Evolutionary conservation across 163 green algal genomes (phyloP), one percentile per base, ranked within the genome.

Genomic region (Scenedesmus sp.): DNA sequence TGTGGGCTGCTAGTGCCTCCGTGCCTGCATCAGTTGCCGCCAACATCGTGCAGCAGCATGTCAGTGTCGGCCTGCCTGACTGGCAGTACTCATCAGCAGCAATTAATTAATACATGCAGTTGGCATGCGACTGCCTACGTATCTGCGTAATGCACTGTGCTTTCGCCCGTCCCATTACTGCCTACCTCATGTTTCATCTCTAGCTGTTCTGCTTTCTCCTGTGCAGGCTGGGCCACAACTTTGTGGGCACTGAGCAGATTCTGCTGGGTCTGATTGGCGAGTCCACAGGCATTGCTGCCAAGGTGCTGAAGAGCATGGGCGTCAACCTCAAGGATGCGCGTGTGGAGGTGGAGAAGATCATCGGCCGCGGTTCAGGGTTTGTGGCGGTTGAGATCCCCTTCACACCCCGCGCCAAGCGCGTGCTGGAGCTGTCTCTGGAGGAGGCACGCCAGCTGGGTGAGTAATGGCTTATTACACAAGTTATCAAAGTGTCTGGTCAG

Each of bases 381-480:
- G 98, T 99, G 16, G 98, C 98, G 7, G 98, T 99, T 30, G 98
- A 99, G 93, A 99, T 99, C 90, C 98, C 98, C 26, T 99, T 99
- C 95, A 99, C 98, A 1, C 98, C 98, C 2, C 95, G 98, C 43
- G 98, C 98, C n/a, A 99, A 99, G 97, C 97, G 98, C 33, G 98
- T 99, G 68, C 94, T 99, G 93, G 98, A 99, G 94, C 97, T 99
- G 78, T 98, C 97, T 2, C 92, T 99, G 81, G 98, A 99, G 93
- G 98, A 99, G 95, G 98, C 98, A 7, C 95, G 98, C 56, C 97
- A 99, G 93, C 97, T 99, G 44, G 98, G 98, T 99, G 83, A 49
- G 93, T n/a, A n/a, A n/a, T n/a, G n/a, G n/a, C n/a, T n/a, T n/a
- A n/a, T n/a, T n/a, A n/a, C n/a, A n/a, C n/a, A n/a, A n/a, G n/a